Base-by-base conservation (phyloP, 352 stramenopile species). In the Pythium chondricola region DNA sequence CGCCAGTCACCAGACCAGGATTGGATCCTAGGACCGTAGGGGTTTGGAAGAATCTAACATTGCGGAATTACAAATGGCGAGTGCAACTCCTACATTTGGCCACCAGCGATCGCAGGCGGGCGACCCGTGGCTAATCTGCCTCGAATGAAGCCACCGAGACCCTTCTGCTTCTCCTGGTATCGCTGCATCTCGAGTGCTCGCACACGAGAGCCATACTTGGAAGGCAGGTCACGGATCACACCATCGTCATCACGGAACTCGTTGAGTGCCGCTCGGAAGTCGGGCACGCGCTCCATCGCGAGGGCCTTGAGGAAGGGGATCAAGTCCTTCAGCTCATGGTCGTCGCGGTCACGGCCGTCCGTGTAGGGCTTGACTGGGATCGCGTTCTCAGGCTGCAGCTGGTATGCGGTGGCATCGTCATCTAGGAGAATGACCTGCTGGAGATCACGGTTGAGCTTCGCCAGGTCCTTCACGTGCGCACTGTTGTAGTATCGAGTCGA, bases 251-350 rank as follows among this genome's bases (percentile, higher is more conserved):
- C 83, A n/a, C 69, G 68, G 63, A 93, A 94, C 50, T 92, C 79
- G 6, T 49, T 49, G 7, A 94, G 76, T 18, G 91, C 76, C 16
- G 65, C 45, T n/a, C 80, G 77, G 52, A 94, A 89, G 48, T 94
- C 83, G 2, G 57, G 26, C 5, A 94, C 75, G 21, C 74, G 77
- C 45, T 91, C 81, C n/a, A 69, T 77, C 9, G 80, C 80, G 36
- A 94, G 56, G 1, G 83, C 81, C 61, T 87, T 85, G 3, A 94
- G 57, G 64, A 94, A 94, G 47, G 83, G 83, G 56, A 94, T 89
- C 18, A 94, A 50, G 21, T 94, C 74, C 45, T 72, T 82, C 6
- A 94, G 67, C 36, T 84, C 78, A 18, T 81, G 76, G 59, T 94
- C 81, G 17, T 85, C 69, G 25, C 83, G 80, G 63, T 92, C 77